Base-by-base conservation (phyloP, 148 eudicot species). In the Nepenthes gracilis region DNA sequence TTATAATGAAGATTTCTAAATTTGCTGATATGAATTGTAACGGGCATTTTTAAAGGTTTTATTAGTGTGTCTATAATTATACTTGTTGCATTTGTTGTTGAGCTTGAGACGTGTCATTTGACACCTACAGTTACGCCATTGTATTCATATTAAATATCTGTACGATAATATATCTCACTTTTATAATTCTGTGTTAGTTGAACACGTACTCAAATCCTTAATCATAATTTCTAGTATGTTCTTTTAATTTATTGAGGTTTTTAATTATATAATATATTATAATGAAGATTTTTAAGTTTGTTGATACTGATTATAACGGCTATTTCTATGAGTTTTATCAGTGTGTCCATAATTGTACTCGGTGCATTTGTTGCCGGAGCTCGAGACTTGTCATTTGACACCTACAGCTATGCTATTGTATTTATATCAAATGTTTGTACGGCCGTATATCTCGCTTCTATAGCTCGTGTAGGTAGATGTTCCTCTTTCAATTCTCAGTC, bases 331-430 rank as follows among this genome's bases (percentile, higher is more conserved):
- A 66, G 58, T 66, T 60, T 69, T 61, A 82, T 75, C 85, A 81
- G 88, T 71, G 88, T 83, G 72, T 83, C 67, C 47, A 58, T 78
- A 55, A 76, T 83, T 45, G 36, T 83, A 60, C 57, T 78, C 48
- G 88, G 88, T 64, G 88, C 88, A 57, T 78, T 83, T 54, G 73
- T 76, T 54, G 88, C 85, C 2, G 88, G 83, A 48, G 85, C 85
- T 23, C 66, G 83, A 40, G 88, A 81, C 48, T 57, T 83, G 68
- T 83, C 88, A 38, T 83, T 76, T 34, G 85, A 83, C 58, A 33
- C 63, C 45, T 81, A 83, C 66, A 65, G 79, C 66, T 83, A 83
- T 61, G 61, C 81, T 37, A 54, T 81, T 61, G 83, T 83, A 60
- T 66, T 83, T 60, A 36, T 67, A 45, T 66, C 88, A 33, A 83